Conservation (phyloP, 768 basidiomycete species). For the Daedalea quercina region DNA sequence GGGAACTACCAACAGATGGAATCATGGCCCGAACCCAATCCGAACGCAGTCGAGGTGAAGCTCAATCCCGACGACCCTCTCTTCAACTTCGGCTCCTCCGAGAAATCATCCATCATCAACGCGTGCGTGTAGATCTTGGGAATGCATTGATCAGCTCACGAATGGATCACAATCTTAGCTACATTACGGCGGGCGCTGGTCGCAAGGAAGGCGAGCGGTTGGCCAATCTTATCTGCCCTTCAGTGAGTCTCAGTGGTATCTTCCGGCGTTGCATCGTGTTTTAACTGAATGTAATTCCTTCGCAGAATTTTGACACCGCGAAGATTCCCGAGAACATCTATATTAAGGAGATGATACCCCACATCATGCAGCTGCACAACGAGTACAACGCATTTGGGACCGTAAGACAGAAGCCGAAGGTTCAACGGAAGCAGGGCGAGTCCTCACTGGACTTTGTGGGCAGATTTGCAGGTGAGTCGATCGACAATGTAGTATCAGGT, state of each 20-base stretch:
- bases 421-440: not conserved
- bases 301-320: not conserved
- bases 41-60: not conserved
- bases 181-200: not conserved
- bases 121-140: not conserved
- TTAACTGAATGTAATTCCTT: not conserved
- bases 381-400: not conserved
- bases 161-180: not conserved
- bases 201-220: not conserved
- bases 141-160: not conserved
- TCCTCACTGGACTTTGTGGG: not conserved
- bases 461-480: not conserved
- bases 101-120: not conserved
- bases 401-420: not conserved
- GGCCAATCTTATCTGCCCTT: not conserved
- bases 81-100: not conserved
- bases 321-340: not conserved
- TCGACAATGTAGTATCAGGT: not conserved
- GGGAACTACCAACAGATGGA: not conserved
- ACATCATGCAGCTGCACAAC: not conserved
- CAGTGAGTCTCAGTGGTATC: not conserved
- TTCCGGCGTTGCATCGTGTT: not conserved
- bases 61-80: not conserved
- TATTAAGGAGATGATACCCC: not conserved
- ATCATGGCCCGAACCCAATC: not conserved